These are phyloP conservation scores for Capsaspora owczarzaki DNA, from an alignment of 78 protist genomes.

Conservation along the genomic window DNA sequence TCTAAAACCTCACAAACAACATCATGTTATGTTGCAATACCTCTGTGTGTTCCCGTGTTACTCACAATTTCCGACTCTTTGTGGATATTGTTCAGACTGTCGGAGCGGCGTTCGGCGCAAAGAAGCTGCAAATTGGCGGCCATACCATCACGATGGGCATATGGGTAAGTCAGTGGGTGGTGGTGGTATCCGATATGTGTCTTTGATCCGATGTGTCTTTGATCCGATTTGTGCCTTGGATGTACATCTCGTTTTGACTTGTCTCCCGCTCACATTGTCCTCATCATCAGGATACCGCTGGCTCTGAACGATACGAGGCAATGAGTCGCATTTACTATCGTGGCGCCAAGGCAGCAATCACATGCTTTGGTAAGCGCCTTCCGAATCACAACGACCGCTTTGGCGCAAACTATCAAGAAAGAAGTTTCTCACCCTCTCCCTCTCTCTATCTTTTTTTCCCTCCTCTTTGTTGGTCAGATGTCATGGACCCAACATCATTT, in stretches of 20 bases:
- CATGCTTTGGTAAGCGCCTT: neutral
- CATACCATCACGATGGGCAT: neutral
- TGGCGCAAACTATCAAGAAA: neutral
- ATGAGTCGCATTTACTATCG: constrained; percentile 2
- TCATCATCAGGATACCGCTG: constrained; percentile 14
- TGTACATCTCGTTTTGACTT: too few relatives aligned
- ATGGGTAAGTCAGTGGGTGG: neutral
- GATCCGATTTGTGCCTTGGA: neutral
- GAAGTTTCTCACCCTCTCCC: too few relatives aligned
- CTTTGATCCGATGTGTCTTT: neutral
- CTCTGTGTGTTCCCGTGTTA: too few relatives aligned
- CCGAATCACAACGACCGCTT: neutral
- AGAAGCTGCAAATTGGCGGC: neutral
- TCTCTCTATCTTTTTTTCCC: too few relatives aligned
- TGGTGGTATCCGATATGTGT: neutral
- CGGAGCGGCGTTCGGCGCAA: constrained; percentile 4
- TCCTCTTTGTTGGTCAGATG: neutral
- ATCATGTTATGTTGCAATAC: too few relatives aligned
- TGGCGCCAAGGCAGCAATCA: neutral
- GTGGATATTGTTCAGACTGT: too few relatives aligned
- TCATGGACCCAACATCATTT: neutral
- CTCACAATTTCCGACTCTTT: too few relatives aligned
- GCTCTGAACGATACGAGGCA: constrained; percentile 12
- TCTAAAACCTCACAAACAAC: too few relatives aligned
- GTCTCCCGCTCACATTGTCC: too few relatives aligned